Evolutionary conservation across 1,284 basidiomycete genomes (phyloP).

Genomic region (Austroboletus niveus): DNA sequence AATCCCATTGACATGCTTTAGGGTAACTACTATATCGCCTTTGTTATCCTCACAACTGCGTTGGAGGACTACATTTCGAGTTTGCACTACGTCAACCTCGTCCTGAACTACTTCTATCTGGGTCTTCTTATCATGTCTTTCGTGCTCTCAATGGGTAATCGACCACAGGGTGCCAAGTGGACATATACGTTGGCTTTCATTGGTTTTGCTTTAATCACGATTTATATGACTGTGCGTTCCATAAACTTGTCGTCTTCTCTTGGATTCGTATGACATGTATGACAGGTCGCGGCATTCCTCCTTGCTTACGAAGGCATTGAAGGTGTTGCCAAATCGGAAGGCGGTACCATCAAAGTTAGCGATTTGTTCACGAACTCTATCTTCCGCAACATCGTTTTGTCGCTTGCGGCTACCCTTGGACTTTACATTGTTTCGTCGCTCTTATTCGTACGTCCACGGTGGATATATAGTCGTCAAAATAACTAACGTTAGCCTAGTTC

Average conservation of each 20-base stretch:
- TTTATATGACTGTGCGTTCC: slow-evolving; percentile 84
- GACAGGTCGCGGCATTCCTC: slow-evolving; percentile 71
- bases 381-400: slow-evolving; percentile 85
- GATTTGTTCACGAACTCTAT: slow-evolving; percentile 74
- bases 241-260: not conserved
- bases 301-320: slow-evolving; percentile 80
- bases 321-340: slow-evolving; percentile 45
- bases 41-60: slow-evolving; percentile 72
- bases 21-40: slow-evolving; percentile 91
- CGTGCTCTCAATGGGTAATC: slow-evolving; percentile 86
- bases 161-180: slow-evolving; percentile 87
- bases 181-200: slow-evolving; percentile 80
- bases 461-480: slow-evolving; percentile 1
- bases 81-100: slow-evolving; percentile 70
- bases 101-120: slow-evolving; percentile 86
- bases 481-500: slow-evolving; percentile 45
- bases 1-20: slow-evolving; percentile 24
- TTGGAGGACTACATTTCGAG: slow-evolving; percentile 66
- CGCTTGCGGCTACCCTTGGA: slow-evolving; percentile 82
- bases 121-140: slow-evolving; percentile 89
- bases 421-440: slow-evolving; percentile 80
- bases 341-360: slow-evolving; percentile 46
- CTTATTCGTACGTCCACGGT: slow-evolving; percentile 65
- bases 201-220: slow-evolving; percentile 84
- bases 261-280: slow-evolving; percentile 3